These are phyloP conservation scores for Talinum fruticosum DNA, from an alignment of 148 eudicot genomes.

Conservation along the genomic window DNA sequence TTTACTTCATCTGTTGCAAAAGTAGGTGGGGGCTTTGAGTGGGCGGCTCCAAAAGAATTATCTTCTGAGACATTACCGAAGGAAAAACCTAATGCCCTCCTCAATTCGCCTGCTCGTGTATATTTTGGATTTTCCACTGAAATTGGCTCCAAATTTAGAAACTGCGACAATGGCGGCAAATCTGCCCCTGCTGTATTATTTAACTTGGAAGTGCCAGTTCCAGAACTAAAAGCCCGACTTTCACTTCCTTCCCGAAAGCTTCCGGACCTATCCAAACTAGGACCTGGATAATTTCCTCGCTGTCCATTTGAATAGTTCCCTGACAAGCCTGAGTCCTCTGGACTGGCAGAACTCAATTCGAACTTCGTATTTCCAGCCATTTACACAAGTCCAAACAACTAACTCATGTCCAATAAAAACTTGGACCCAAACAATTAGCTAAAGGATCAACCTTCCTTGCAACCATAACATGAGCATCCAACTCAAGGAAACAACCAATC, in stretches of 20 bases:
- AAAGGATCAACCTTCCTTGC: slow-evolving; percentile 9
- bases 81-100: slow-evolving; percentile 52
- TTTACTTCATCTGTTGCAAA: slow-evolving; percentile 60
- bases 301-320: slow-evolving; percentile 56
- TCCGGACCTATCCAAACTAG: slow-evolving; percentile 67
- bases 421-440: slow-evolving; percentile 22
- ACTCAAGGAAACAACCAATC: slow-evolving; percentile 11
- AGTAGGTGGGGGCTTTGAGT: slow-evolving; percentile 51
- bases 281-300: slow-evolving; percentile 49
- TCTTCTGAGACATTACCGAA: slow-evolving; percentile 59
- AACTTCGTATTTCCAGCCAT: slow-evolving; percentile 75
- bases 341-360: slow-evolving; percentile 61
- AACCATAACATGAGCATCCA: slow-evolving; percentile 10
- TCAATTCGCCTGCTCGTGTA: slow-evolving; percentile 60
- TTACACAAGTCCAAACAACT: slow-evolving; percentile 27
- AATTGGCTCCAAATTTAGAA: slow-evolving; percentile 68
- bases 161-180: slow-evolving; percentile 51
- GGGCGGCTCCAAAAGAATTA: slow-evolving; percentile 61
- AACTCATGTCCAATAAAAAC: slow-evolving; percentile 37
- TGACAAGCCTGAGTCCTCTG: slow-evolving; percentile 55
- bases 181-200: slow-evolving; percentile 36
- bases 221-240: slow-evolving; percentile 50
- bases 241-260: slow-evolving; percentile 78
- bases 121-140: slow-evolving; percentile 43
- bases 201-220: slow-evolving; percentile 42